These are phyloP conservation scores for Fomitopsis serialis DNA, from an alignment of 768 basidiomycete species.

Conservation along the genomic window DNA sequence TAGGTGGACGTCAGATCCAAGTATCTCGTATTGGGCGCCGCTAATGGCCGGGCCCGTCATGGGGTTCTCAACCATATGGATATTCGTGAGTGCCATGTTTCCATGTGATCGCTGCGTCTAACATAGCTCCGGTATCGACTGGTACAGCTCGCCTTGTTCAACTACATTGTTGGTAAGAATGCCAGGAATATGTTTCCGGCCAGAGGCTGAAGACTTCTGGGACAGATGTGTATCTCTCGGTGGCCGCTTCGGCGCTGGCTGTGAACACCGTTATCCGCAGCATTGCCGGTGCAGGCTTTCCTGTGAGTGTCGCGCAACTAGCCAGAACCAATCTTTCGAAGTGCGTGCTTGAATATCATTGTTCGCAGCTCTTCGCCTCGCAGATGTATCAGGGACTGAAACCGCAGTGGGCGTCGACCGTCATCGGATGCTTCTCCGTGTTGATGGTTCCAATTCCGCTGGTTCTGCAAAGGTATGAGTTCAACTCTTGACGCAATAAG, in stretches of 20 bases:
- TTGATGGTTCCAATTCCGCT: conserved; percentile 39
- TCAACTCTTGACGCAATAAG: not conserved
- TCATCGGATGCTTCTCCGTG: conserved; percentile 48
- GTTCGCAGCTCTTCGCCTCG: conserved; percentile 39
- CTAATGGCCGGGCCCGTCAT: conserved; percentile 42
- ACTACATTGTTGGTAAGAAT: conserved; percentile 46
- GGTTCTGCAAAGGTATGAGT: conserved; percentile 16
- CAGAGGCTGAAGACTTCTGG: not conserved
- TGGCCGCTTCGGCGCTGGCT: conserved; percentile 54
- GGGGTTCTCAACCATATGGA: conserved; percentile 49
- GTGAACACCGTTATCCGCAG: conserved; percentile 48
- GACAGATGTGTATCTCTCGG: conserved; percentile 43
- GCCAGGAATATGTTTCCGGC: too few species aligned
- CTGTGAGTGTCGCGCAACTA: conserved; percentile 6
- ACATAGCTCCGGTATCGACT: not conserved
- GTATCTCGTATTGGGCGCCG: conserved; percentile 48
- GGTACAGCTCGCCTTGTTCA: conserved; percentile 44
- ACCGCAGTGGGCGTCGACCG: conserved; percentile 53
- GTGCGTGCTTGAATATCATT: conserved; percentile 1
- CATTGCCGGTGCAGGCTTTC: conserved; percentile 36
- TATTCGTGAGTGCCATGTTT: conserved; percentile 41
- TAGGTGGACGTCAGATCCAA: conserved; percentile 54
- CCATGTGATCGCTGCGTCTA: not conserved
- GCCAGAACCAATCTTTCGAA: not conserved
- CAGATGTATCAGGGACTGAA: conserved; percentile 48